A percentile compares a stretch with the other conserved stretches of the same genome.
These are phyloP conservation scores for Aspergillus tamarii DNA, from an alignment of 2,329 filamentous ascomycete genomes.

Conservation along the genomic window DNA sequence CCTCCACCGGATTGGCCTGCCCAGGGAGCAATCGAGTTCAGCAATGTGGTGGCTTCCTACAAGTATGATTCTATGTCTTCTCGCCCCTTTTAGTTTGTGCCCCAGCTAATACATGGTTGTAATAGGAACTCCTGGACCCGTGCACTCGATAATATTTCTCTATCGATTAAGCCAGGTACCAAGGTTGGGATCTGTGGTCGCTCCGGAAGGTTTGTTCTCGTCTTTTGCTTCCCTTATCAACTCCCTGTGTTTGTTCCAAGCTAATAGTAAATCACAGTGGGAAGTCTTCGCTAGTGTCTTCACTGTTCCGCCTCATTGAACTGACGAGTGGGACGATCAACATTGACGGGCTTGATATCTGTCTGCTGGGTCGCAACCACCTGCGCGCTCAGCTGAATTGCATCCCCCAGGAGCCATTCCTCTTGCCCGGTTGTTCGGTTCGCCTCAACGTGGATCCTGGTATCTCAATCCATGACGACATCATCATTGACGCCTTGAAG, in stretches of 20 bases:
- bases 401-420: background rate
- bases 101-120: background rate
- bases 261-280: background rate
- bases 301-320: background rate
- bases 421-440: background rate
- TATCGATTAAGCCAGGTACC: background rate
- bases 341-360: background rate
- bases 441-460: background rate
- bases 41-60: slow-evolving; percentile 8
- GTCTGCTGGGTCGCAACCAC: background rate
- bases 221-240: background rate
- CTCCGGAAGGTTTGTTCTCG: background rate
- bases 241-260: background rate
- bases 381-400: background rate
- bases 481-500: background rate
- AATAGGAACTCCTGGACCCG: background rate
- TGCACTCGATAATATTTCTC: background rate
- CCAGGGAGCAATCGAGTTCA: slow-evolving; percentile 11
- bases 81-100: slow-evolving; percentile 22
- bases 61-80: slow-evolving; percentile 9
- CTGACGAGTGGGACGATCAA: background rate
- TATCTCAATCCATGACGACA: background rate
- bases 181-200: background rate
- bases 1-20: slow-evolving; percentile 45
- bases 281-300: background rate